Evolutionary conservation across 331 rosid species (phyloP).

Genomic region (Malus hybrid): DNA sequence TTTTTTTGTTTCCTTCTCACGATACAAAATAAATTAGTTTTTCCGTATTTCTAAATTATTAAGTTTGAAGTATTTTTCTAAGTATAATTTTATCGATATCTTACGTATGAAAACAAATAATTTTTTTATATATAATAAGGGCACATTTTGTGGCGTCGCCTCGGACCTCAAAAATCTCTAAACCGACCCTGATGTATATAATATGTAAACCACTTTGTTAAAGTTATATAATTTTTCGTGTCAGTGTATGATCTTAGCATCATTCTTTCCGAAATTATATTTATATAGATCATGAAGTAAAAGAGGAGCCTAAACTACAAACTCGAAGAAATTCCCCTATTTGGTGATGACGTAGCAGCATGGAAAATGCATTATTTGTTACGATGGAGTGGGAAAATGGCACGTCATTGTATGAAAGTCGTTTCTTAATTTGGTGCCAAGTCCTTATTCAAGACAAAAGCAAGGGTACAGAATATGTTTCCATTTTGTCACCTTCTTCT

Average conservation of each 20-base stretch:
- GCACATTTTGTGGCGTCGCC: too few species aligned
- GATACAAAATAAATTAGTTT: too few species aligned
- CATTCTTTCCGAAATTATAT: too few species aligned
- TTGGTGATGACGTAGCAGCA: not conserved
- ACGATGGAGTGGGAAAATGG: not conserved
- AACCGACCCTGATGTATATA: too few species aligned
- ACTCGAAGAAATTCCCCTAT: not conserved
- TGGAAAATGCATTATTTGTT: not conserved
- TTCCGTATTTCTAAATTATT: too few species aligned
- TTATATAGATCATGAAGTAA: too few species aligned
- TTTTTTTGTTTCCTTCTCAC: too few species aligned
- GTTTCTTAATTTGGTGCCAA: constrained; percentile 12
- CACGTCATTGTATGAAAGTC: not conserved
- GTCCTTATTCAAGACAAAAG: constrained; percentile 31
- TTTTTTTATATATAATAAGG: too few species aligned
- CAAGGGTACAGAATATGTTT: constrained; percentile 2
- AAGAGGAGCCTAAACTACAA: not conserved
- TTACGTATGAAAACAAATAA: too few species aligned
- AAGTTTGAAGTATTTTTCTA: too few species aligned
- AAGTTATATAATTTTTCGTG: not conserved
- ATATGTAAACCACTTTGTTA: not conserved
- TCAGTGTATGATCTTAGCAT: not conserved
- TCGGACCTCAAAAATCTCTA: too few species aligned
- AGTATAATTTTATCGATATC: too few species aligned
- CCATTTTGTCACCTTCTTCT: constrained; percentile 33